A percentile compares a stretch with the other conserved stretches of the same genome.
Evolutionary conservation across 2,329 filamentous ascomycete species (phyloP).

Genomic region (Blastomyces gilchristii): DNA sequence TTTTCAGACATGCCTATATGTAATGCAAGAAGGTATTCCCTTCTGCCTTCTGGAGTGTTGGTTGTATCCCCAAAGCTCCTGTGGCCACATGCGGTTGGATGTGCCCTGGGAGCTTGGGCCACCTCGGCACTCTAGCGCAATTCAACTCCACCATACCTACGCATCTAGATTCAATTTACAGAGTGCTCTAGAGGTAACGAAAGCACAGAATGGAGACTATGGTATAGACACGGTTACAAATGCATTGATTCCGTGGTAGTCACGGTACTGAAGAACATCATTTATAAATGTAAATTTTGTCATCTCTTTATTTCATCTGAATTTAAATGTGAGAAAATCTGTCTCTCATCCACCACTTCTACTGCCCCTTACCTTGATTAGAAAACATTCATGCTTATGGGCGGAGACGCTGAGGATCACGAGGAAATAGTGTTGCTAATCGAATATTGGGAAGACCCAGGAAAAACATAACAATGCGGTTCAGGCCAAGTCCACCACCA

Average conservation of each 20-base stretch:
- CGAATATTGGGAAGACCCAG: constrained; percentile 54
- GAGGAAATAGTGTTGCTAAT: constrained; percentile 52
- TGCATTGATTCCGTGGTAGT: neutral
- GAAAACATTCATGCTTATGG: constrained; percentile 23
- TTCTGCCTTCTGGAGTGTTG: neutral
- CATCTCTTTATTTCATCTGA: constrained; percentile 2
- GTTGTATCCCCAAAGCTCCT: neutral
- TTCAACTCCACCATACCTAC: neutral
- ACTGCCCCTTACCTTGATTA: neutral
- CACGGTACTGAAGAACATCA: neutral
- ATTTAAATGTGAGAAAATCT: neutral
- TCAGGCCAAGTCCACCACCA: constrained; percentile 55
- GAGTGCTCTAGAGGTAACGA: too few relatives aligned
- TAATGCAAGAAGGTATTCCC: neutral
- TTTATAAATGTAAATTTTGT: neutral
- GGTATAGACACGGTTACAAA: neutral
- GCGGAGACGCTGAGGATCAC: constrained; percentile 49
- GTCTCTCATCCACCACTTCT: neutral
- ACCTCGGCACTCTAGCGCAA: neutral
- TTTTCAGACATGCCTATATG: constrained; percentile 4
- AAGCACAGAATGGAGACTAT: neutral
- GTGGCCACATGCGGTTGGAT: neutral
- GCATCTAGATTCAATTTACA: neutral
- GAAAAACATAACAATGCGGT: constrained; percentile 58
- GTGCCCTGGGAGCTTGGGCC: constrained; percentile 4